phyloP scores from a whole-genome alignment of 202 grass and related monocot species.

The Brachypodium distachyon region DNA sequence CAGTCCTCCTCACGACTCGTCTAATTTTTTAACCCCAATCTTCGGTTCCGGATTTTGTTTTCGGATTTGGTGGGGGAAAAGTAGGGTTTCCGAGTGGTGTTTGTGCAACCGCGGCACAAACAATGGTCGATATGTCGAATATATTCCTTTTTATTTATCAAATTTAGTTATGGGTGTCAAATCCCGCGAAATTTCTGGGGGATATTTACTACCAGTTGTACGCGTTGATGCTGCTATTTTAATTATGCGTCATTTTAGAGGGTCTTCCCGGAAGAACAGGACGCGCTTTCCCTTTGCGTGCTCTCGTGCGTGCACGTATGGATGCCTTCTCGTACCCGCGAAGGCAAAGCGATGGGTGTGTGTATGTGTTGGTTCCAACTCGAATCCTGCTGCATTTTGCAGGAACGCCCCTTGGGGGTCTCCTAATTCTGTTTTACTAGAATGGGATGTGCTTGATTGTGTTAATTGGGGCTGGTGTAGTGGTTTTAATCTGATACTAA shows the following conservation, averaged over 20 bases:
- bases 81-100: background rate
- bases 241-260: background rate
- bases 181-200: background rate
- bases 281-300: constrained; percentile 22
- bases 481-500: background rate
- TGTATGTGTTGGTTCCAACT: background rate
- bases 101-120: no score
- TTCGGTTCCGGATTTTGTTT: background rate
- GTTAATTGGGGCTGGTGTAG: background rate
- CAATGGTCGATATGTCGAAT: background rate
- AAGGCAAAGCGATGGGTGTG: background rate
- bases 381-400: background rate
- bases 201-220: background rate
- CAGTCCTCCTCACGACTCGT: background rate
- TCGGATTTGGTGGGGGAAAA: background rate
- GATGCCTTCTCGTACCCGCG: background rate
- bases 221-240: background rate
- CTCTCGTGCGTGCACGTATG: background rate
- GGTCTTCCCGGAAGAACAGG: background rate
- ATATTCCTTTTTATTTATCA: background rate
- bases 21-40: background rate
- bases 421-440: background rate
- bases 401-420: background rate
- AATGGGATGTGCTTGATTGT: background rate
- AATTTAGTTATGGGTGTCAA: background rate